Conservation (phyloP, 2,329 filamentous ascomycete species). For the Biscogniauxia mediterranea region DNA sequence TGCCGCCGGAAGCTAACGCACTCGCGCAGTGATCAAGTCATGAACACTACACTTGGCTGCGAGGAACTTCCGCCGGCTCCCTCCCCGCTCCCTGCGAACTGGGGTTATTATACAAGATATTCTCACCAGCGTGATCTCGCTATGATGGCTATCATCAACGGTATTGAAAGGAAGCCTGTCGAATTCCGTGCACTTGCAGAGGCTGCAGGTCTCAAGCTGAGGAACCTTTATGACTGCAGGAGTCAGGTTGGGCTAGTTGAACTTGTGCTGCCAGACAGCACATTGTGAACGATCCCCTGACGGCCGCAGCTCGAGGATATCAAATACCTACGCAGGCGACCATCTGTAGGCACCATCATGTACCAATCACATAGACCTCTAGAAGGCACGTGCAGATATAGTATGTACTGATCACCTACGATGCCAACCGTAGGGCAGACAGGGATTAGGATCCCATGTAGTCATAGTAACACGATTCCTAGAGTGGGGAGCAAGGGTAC, state of each 20-base stretch:
- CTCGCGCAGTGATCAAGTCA: conserved; percentile 34
- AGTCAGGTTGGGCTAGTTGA: conserved; percentile 30
- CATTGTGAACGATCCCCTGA: neutral
- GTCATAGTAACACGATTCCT: neutral
- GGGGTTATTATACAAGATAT: conserved; percentile 33
- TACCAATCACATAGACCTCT: neutral
- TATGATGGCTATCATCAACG: conserved; percentile 37
- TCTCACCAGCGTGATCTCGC: conserved; percentile 33
- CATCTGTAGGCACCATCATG: neutral
- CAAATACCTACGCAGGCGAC: neutral
- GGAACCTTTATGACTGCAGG: conserved; percentile 33
- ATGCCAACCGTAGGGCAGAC: neutral
- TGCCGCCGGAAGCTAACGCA: conserved; percentile 1
- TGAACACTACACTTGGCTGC: conserved; percentile 35
- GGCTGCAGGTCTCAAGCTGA: conserved; percentile 29
- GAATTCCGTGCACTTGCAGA: conserved; percentile 30
- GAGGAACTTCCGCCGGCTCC: conserved; percentile 30
- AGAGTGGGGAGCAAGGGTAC: no score
- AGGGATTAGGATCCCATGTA: neutral
- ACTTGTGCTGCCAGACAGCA: conserved; percentile 16
- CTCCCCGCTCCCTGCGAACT: conserved; percentile 34
- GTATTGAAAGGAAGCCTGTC: conserved; percentile 35
- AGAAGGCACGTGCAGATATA: neutral
- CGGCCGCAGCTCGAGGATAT: neutral
- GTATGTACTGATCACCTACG: neutral